Conservation (phyloP, 805 yeast species). For the Ascoidea asiatica region DNA sequence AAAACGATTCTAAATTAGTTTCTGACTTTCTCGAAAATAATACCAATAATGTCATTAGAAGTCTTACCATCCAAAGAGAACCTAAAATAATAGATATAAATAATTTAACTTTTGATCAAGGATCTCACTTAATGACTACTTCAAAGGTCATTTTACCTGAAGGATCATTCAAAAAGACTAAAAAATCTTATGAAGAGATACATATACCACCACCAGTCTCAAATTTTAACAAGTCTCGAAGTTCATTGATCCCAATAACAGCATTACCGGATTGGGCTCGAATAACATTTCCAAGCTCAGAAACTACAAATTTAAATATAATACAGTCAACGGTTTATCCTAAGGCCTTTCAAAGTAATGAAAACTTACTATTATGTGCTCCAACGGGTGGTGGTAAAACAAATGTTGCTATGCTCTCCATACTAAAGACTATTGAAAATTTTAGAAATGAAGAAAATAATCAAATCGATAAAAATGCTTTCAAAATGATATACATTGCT, state of each 20-base stretch:
- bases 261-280: slow-evolving; percentile 77
- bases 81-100: slow-evolving; percentile 54
- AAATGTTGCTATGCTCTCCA: slow-evolving; percentile 82
- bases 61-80: slow-evolving; percentile 13
- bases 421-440: slow-evolving; percentile 47
- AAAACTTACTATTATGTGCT: slow-evolving; percentile 77
- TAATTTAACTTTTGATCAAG: slow-evolving; percentile 55
- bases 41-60: not conserved
- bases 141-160: slow-evolving; percentile 63
- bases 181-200: slow-evolving; percentile 72
- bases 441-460: slow-evolving; percentile 33
- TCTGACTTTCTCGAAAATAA: slow-evolving; percentile 17
- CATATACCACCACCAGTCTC: slow-evolving; percentile 73
- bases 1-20: slow-evolving; percentile 9
- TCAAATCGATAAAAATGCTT: slow-evolving; percentile 34
- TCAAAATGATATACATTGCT: slow-evolving; percentile 80
- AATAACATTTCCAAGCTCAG: slow-evolving; percentile 54
- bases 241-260: slow-evolving; percentile 37
- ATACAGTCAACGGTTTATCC: slow-evolving; percentile 79
- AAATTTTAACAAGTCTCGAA: slow-evolving; percentile 13
- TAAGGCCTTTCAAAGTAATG: slow-evolving; percentile 57
- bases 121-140: slow-evolving; percentile 52
- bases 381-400: slow-evolving; percentile 99
- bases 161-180: slow-evolving; percentile 69
- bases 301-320: slow-evolving; percentile 57